These are phyloP conservation scores for Russula lepida DNA, from an alignment of 768 basidiomycete species.

Conservation along the genomic window DNA sequence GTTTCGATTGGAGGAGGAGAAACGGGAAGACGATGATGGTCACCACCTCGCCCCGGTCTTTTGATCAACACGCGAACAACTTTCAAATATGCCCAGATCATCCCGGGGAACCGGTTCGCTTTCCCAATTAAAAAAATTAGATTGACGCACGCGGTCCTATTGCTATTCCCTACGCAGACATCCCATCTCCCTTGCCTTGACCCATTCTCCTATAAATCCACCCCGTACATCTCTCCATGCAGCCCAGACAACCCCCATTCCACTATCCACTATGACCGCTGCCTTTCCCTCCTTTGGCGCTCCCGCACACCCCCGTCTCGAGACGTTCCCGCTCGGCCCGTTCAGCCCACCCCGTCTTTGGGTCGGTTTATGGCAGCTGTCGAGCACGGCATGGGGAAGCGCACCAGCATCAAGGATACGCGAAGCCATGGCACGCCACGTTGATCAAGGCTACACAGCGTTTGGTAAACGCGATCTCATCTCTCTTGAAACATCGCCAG, in stretches of 20 bases:
- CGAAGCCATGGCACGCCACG: conserved; percentile 56
- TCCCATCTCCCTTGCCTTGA: no score
- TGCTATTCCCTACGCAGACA: no score
- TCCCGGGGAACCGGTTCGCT: not conserved
- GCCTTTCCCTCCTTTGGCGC: not conserved
- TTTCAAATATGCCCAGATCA: not conserved
- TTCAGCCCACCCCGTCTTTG: conserved; percentile 56
- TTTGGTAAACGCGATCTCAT: conserved; percentile 38
- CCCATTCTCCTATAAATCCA: not conserved
- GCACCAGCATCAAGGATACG: conserved; percentile 58
- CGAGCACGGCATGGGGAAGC: conserved; percentile 79
- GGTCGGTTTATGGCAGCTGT: conserved; percentile 80
- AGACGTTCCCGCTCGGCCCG: conserved; percentile 50
- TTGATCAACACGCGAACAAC: conserved; percentile 10
- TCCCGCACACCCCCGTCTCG: not conserved
- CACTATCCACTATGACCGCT: no score
- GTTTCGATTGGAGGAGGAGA: not conserved
- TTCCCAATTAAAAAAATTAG: no score
- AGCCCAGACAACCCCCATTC: no score
- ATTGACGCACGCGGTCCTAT: no score
- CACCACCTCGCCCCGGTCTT: not conserved
- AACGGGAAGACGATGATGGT: not conserved
- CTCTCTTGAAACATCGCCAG: no score
- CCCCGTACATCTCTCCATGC: not conserved
- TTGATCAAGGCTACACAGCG: conserved; percentile 52